Evolutionary conservation across 257 asterid genomes (phyloP), one percentile per base, ranked within the genome.

Genomic region (Jasminum sambac): DNA sequence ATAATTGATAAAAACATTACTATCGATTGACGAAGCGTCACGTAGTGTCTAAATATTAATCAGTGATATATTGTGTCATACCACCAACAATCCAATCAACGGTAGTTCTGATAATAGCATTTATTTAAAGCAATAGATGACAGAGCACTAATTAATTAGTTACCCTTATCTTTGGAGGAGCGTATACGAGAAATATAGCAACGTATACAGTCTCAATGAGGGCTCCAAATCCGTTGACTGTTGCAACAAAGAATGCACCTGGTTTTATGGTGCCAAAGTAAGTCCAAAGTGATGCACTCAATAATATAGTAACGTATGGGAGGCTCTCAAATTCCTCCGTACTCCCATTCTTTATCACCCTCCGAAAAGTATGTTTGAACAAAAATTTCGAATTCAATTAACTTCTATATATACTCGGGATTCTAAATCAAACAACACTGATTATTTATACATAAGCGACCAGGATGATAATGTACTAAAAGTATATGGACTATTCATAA

Each of bases 271-370:
- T 3, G 1, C 84, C 87, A 64, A 79, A 82, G 17, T 76, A 82
- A 64, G 84, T 76, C 84, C 87, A 82, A 2, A 82, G 60, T 2
- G 78, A 74, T 41, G 77, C 66, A 43, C 67, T 74, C 2, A 82
- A 74, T 41, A 82, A 44, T 50, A 76, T 39, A 41, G 73, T 66
- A 23, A 82, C 77, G 69, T 82, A 82, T 0, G 87, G 87, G 64
- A 79, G 59, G 67, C 84, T 76, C 2, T 75, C 77, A 70, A 79
- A 82, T 9, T 82, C 83, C 40, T 82, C 81, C 0, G 80, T 82
- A 4, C 81, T 69, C 23, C 66, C 24, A 17, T 34, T 50, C 76
- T 71, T 71, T 58, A 76, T 75, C 52, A 82, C 74, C 66, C 82
- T 67, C 61, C 17, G 36, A 41, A 82, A 82, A 16, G 84, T 79